phyloP scores from a whole-genome alignment of 345 rosid species.

The Excoecaria agallocha region DNA sequence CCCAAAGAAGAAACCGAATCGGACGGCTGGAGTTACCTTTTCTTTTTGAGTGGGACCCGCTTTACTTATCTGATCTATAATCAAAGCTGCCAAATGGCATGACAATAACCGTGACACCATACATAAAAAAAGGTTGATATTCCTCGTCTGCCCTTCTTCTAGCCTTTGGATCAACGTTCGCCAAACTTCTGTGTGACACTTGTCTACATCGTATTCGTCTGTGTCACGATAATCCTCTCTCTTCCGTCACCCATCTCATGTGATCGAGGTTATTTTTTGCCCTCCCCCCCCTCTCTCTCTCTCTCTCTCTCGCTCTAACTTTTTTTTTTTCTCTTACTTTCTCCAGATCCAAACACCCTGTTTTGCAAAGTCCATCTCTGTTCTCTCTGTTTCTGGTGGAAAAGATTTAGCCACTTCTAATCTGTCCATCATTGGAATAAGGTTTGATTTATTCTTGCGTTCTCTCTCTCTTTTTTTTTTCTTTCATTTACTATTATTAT shows the following conservation, averaged over 20 bases:
- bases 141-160: slow-evolving; percentile 20
- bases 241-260: slow-evolving; percentile 21
- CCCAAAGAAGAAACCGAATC: slow-evolving; percentile 11
- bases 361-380: neutral
- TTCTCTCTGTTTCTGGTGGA: neutral
- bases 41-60: neutral
- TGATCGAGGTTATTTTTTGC: slow-evolving; percentile 32
- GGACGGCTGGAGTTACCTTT: neutral
- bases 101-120: slow-evolving; percentile 11
- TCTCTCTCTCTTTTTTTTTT: slow-evolving; percentile 1
- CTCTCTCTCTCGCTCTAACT: too few relatives aligned
- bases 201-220: slow-evolving; percentile 9
- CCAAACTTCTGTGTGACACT: slow-evolving; percentile 29
- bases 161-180: neutral
- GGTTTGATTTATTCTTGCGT: slow-evolving; percentile 30
- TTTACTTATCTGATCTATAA: neutral
- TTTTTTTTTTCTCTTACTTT: slow-evolving; percentile 14
- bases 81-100: slow-evolving; percentile 28
- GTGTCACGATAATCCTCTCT: slow-evolving; percentile 8
- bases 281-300: neutral
- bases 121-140: slow-evolving; percentile 15
- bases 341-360: slow-evolving; percentile 33
- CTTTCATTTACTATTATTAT: neutral
- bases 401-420: slow-evolving; percentile 13
- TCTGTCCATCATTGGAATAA: slow-evolving; percentile 18